phyloP scores from a whole-genome alignment of 2,329 filamentous ascomycete genomes.

The Thyridium curvatum region DNA sequence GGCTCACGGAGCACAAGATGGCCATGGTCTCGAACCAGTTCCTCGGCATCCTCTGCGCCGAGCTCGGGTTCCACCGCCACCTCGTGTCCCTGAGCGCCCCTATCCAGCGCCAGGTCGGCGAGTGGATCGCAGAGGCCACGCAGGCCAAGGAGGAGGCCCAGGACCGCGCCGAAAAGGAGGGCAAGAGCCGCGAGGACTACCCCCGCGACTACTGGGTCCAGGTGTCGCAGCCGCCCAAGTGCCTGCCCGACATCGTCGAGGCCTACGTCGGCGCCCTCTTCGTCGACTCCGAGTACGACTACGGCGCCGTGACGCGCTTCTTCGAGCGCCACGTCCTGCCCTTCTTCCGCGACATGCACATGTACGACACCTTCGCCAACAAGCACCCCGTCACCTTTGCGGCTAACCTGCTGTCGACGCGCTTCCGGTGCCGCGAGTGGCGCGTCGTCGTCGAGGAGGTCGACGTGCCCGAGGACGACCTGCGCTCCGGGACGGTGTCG shows the following conservation, averaged over 20 bases:
- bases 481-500: conserved; percentile 27
- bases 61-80: conserved; percentile 70
- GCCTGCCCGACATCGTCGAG: conserved; percentile 80
- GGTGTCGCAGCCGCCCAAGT: conserved; percentile 61
- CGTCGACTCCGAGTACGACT: conserved; percentile 81
- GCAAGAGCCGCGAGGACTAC: conserved; percentile 29
- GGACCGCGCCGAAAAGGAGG: conserved; percentile 22
- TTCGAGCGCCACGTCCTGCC: conserved; percentile 68
- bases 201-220: conserved; percentile 64
- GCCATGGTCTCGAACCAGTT: conserved; percentile 99
- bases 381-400: conserved; percentile 79
- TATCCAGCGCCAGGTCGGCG: conserved; percentile 37
- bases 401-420: conserved; percentile 53
- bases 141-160: conserved; percentile 27
- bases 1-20: conserved; percentile 98
- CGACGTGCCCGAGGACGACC: conserved; percentile 26
- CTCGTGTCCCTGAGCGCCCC: conserved; percentile 48
- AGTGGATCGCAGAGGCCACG: conserved; percentile 53
- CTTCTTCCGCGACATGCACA: conserved; percentile 78
- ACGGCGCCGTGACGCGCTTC: conserved; percentile 65
- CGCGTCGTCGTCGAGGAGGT: conserved; percentile 45
- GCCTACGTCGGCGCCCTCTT: conserved; percentile 86
- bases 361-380: conserved; percentile 83
- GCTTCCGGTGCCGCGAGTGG: conserved; percentile 59
- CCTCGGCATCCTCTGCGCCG: conserved; percentile 72